Percentiles rank a stretch among this genome's conserved stretches.
Evolutionary conservation across 2,329 filamentous ascomycete genomes (phyloP).

Genomic region (Alternaria sp.): DNA sequence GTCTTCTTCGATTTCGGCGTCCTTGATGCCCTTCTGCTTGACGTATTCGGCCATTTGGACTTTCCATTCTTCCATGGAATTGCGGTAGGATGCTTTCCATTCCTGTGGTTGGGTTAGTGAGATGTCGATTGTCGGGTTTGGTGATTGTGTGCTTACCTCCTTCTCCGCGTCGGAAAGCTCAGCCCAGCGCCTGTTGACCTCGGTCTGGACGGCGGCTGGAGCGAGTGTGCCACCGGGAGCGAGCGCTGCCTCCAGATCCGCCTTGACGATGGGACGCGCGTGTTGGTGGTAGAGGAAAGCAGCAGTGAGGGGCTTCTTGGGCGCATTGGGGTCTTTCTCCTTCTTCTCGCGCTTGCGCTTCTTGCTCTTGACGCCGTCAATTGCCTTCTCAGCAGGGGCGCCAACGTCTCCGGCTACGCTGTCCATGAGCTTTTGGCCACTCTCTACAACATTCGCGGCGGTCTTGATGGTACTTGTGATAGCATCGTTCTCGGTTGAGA

Average conservation of each 20-base stretch:
- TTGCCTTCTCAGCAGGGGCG: constrained; percentile 14
- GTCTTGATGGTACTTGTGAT: constrained; percentile 31
- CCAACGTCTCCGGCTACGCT: constrained; percentile 26
- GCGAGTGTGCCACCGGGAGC: constrained; percentile 72
- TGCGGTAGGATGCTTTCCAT: constrained; percentile 59
- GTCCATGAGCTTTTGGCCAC: constrained; percentile 30
- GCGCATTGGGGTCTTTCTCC: constrained; percentile 81
- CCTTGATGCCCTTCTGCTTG: constrained; percentile 50
- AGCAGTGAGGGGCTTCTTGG: constrained; percentile 90
- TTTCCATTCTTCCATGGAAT: constrained; percentile 61
- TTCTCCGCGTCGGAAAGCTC: constrained; percentile 78
- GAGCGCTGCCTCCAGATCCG: constrained; percentile 58
- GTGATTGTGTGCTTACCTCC: constrained; percentile 54
- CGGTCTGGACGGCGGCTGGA: constrained; percentile 85
- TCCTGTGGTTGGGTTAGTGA: constrained; percentile 23
- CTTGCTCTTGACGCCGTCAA: constrained; percentile 40
- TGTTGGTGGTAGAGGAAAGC: constrained; percentile 96
- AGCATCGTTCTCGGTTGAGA: constrained; percentile 50
- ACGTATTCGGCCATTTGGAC: constrained; percentile 63
- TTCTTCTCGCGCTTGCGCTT: constrained; percentile 88
- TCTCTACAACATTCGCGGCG: constrained; percentile 38
- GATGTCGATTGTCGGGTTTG: neutral
- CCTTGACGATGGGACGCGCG: constrained; percentile 80
- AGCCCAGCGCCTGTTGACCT: constrained; percentile 86
- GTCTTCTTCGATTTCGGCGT: constrained; percentile 52